Evolutionary conservation across 73 alveolate species (phyloP).

Genomic region (Effrenium voratum): DNA sequence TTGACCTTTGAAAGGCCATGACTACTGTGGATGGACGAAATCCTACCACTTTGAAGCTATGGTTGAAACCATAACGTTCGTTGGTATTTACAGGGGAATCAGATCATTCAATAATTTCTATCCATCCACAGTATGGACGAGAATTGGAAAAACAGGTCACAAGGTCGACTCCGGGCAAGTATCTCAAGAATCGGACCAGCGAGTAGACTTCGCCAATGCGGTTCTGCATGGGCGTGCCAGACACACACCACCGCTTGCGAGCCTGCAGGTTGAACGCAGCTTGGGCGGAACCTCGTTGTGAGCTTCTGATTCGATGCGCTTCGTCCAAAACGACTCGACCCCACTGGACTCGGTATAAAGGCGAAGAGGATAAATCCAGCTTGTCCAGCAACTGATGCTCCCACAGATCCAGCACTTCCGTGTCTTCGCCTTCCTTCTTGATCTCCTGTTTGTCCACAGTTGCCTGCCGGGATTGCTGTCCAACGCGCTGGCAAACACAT

Average conservation of each 20-base stretch:
- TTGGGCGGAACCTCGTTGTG: slow-evolving; percentile 94
- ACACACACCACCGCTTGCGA: slow-evolving; percentile 92
- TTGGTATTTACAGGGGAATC: too few relatives aligned
- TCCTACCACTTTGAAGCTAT: too few relatives aligned
- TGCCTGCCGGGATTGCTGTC: too few relatives aligned
- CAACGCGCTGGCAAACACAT: too few relatives aligned
- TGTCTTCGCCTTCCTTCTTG: too few relatives aligned
- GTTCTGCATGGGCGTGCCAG: slow-evolving; percentile 96
- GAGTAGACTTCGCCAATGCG: slow-evolving; percentile 95
- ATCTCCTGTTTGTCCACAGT: too few relatives aligned
- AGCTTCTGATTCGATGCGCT: slow-evolving; percentile 96
- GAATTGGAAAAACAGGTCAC: too few relatives aligned
- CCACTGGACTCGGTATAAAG: slow-evolving; percentile 88
- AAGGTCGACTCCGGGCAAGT: not conserved
- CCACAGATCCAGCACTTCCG: slow-evolving; percentile 6
- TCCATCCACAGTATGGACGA: too few relatives aligned
- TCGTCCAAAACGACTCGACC: slow-evolving; percentile 94
- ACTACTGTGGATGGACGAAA: too few relatives aligned
- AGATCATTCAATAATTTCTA: too few relatives aligned
- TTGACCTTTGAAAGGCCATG: too few relatives aligned
- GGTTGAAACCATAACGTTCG: too few relatives aligned
- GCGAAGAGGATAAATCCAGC: not conserved
- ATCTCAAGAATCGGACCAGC: slow-evolving; percentile 44
- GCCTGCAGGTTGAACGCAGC: slow-evolving; percentile 39
- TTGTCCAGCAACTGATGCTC: not conserved